Conservation (phyloP, 306 rosid genomes). For the Gillenia trifoliata region DNA sequence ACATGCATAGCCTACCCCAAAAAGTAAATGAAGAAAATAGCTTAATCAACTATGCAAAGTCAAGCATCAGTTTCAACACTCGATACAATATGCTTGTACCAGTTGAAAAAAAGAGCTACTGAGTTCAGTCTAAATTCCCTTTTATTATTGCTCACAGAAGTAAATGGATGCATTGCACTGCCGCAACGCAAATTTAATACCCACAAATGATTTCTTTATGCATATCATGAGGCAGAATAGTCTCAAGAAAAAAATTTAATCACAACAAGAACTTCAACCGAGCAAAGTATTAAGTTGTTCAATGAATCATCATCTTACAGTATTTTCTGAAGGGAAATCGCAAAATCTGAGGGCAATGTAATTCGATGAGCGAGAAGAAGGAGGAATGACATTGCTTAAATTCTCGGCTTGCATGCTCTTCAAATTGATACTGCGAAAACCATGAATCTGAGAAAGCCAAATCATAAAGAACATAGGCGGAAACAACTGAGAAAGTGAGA, state of each 20-base stretch:
- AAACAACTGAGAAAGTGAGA: constrained; percentile 20
- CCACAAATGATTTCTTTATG: background rate
- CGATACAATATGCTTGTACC: background rate
- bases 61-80: background rate
- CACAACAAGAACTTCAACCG: constrained; percentile 18
- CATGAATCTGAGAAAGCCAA: constrained; percentile 70
- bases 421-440: constrained; percentile 95
- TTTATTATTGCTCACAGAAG: background rate
- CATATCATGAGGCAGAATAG: background rate
- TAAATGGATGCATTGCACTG: constrained; percentile 4
- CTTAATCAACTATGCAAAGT: background rate
- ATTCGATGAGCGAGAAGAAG: constrained; percentile 81
- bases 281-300: constrained; percentile 2
- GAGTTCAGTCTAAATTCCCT: background rate
- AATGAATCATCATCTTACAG: constrained; percentile 48
- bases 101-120: background rate
- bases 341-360: constrained; percentile 82
- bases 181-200: background rate
- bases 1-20: background rate
- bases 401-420: constrained; percentile 89
- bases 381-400: constrained; percentile 68
- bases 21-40: background rate
- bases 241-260: background rate
- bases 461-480: constrained; percentile 36
- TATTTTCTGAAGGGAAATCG: constrained; percentile 37